Percentiles rank a stretch among this genome's conserved stretches.
phyloP scores from a whole-genome alignment of 768 basidiomycete genomes.

The Hygrocybe punicea region DNA sequence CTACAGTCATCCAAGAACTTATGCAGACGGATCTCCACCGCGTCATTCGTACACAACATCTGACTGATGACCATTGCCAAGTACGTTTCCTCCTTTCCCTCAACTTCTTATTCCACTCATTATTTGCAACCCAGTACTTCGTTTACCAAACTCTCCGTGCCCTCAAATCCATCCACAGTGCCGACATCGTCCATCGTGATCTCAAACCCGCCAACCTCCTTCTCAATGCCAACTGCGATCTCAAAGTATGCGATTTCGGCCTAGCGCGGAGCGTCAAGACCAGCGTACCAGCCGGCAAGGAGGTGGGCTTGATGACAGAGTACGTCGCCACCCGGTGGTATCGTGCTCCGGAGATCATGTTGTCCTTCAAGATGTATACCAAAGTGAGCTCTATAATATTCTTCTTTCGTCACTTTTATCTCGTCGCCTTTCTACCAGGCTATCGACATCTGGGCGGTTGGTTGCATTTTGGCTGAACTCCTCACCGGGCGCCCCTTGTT shows the following conservation, averaged over 20 bases:
- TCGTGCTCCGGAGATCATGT: conserved; percentile 91
- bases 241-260: conserved; percentile 89
- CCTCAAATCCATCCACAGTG: conserved; percentile 85
- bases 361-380: conserved; percentile 87
- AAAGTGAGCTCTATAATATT: conserved; percentile 44
- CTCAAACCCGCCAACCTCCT: conserved; percentile 86
- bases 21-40: conserved; percentile 92
- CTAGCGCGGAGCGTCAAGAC: conserved; percentile 66
- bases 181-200: conserved; percentile 75
- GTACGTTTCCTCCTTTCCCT: conserved; percentile 31
- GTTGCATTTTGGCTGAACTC: conserved; percentile 79
- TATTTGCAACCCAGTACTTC: conserved; percentile 52
- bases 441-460: conserved; percentile 75
- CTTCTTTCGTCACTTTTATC: conserved; percentile 5
- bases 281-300: conserved; percentile 53
- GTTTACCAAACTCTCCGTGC: conserved; percentile 82
- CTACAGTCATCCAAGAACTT: conserved; percentile 74
- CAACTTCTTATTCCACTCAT: background rate
- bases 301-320: conserved; percentile 70
- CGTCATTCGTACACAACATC: conserved; percentile 84
- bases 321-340: conserved; percentile 94
- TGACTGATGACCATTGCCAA: conserved; percentile 89
- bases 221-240: conserved; percentile 85
- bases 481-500: conserved; percentile 78
- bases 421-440: conserved; percentile 35